Evolutionary conservation across 2,329 filamentous ascomycete genomes (phyloP), one percentile per base, ranked within the genome.

Genomic region (Pseudocercospora musae): DNA sequence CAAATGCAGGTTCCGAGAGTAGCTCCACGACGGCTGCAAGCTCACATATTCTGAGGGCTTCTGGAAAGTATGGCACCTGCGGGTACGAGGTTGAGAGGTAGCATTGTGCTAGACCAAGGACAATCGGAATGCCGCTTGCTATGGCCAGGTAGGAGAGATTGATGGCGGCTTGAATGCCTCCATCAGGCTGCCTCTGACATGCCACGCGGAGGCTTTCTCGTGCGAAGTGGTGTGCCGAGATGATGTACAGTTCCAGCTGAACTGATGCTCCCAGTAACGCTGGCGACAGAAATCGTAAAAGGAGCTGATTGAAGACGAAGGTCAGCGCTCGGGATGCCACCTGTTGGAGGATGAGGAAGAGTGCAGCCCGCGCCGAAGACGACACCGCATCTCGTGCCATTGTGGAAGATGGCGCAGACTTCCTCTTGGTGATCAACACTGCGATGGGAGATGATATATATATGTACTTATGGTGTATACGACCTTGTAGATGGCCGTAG

Each of bases 161-260:
- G 76, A 98, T 85, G 48, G 94, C 88, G 2, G 90, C 87, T 76
- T 98, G 94, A 10, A 84, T 75, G 55, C 72, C 72, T 27, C 76
- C 76, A 66, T 80, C 75, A 7, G 79, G 75, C 37, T 71, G 90
- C 57, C 95, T 85, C 77, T 98, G 94, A 37, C 96, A 86, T 25
- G 94, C 92, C n/a, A 96, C 89, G 15, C 95, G 89, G 54, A 98
- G 80, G 71, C 90, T 94, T 78, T 99, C 95, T 42, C 95, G 85
- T 0, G 95, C 90, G 72, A 99, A 98, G 77, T 96, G 97, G 0
- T 99, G 83, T n/a, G 96, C 88, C 0, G 92, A 92, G 49, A 96
- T 89, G 63, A 94, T 93, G 76, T 93, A 97, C 0, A 98, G 87
- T 71, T 99, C 95, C 2, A 99, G 84, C 75, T 97, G 95, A 0